phyloP scores from a whole-genome alignment of 768 basidiomycete species.

The Arthromyces matolae region DNA sequence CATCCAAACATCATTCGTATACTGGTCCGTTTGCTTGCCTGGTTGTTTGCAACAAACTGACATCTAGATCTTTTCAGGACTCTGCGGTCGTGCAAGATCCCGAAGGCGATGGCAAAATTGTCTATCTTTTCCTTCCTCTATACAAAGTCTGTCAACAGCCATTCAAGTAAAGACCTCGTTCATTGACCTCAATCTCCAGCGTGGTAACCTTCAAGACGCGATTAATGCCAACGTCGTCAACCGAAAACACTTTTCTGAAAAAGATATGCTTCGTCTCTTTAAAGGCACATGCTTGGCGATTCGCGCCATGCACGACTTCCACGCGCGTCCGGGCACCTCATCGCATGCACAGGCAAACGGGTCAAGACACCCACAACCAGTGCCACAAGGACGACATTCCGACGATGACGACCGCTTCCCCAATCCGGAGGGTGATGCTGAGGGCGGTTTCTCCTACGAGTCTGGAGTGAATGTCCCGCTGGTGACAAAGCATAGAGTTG shows the following conservation, averaged over 20 bases:
- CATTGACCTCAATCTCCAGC: conserved; percentile 37
- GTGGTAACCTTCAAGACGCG: conserved; percentile 92
- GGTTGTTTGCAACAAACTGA: too few relatives aligned
- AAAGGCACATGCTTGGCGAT: conserved; percentile 93
- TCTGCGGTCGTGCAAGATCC: conserved; percentile 94
- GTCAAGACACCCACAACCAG: conserved; percentile 18
- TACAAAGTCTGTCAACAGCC: conserved; percentile 61
- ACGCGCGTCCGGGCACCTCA: conserved; percentile 44
- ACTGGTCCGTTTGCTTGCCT: conserved; percentile 47
- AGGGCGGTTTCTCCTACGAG: conserved; percentile 73
- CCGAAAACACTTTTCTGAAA: conserved; percentile 79
- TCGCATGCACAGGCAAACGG: conserved; percentile 13
- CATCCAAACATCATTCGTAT: conserved; percentile 98
- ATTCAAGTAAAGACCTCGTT: conserved; percentile 2
- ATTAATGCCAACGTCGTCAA: conserved; percentile 87
- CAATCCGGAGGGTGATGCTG: conserved; percentile 70
- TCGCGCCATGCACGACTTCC: conserved; percentile 90
- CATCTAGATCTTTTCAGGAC: too few relatives aligned
- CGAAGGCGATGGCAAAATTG: conserved; percentile 89
- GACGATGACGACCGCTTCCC: conserved; percentile 73
- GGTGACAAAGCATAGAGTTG: conserved; percentile 48
- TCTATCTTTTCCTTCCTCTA: conserved; percentile 92
- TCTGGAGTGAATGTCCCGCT: conserved; percentile 53
- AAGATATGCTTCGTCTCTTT: conserved; percentile 85
- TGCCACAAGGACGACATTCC: conserved; percentile 27